These are phyloP conservation scores for Inosperma sp. DNA, from an alignment of 768 basidiomycete species.

Conservation along the genomic window DNA sequence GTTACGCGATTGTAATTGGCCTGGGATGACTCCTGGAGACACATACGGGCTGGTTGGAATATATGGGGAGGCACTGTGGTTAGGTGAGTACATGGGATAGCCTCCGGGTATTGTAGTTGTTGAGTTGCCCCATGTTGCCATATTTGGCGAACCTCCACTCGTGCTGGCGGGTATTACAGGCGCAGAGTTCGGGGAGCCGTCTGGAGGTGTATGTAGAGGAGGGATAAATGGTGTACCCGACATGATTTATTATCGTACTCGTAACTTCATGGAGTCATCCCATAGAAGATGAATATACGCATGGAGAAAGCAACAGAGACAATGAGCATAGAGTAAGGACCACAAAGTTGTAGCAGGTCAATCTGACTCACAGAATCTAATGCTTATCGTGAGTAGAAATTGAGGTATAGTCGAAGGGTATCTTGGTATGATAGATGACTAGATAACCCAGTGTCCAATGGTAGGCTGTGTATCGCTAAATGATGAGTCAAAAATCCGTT, in stretches of 20 bases:
- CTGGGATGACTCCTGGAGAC: slow-evolving; percentile 12
- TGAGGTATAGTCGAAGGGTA: too few relatives aligned
- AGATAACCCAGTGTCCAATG: too few relatives aligned
- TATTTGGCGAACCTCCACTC: slow-evolving; percentile 23
- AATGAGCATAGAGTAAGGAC: too few relatives aligned
- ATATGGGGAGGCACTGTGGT: slow-evolving; percentile 17
- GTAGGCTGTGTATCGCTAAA: too few relatives aligned
- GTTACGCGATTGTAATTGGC: slow-evolving; percentile 1
- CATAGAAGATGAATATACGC: too few relatives aligned
- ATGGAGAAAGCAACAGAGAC: too few relatives aligned
- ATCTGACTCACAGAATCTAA: too few relatives aligned
- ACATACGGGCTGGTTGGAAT: slow-evolving; percentile 15
- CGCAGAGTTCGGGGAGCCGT: slow-evolving; percentile 29
- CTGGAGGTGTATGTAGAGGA: slow-evolving; percentile 38
- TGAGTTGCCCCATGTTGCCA: slow-evolving; percentile 26
- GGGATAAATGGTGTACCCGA: slow-evolving; percentile 35
- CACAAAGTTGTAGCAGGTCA: too few relatives aligned
- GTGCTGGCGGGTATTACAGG: slow-evolving; percentile 23
- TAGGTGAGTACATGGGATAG: slow-evolving; percentile 15
- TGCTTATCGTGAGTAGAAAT: too few relatives aligned
- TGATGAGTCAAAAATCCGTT: too few relatives aligned
- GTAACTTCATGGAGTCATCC: too few relatives aligned
- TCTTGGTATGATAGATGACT: too few relatives aligned
- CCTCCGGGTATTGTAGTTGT: slow-evolving; percentile 21
- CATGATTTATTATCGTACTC: slow-evolving; percentile 4